These are phyloP conservation scores for Termitomyces heimii DNA, from an alignment of 768 basidiomycete genomes.

Conservation along the genomic window DNA sequence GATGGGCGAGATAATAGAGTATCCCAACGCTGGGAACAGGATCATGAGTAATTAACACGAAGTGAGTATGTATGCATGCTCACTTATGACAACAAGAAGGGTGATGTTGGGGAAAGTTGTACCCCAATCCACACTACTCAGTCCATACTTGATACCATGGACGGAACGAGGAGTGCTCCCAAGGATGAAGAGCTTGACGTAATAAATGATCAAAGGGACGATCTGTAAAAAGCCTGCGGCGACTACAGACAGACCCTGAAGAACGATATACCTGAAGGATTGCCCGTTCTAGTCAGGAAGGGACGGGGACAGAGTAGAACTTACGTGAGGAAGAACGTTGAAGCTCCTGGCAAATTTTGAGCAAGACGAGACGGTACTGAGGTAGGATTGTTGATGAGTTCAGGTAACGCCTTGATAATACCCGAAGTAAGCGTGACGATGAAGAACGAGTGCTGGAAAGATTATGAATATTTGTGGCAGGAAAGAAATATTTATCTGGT, in stretches of 20 bases:
- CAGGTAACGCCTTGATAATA: slow-evolving; percentile 64
- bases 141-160: slow-evolving; percentile 75
- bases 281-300: not conserved
- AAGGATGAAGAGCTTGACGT: slow-evolving; percentile 82
- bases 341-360: slow-evolving; percentile 69
- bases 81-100: slow-evolving; percentile 78
- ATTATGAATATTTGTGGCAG: not conserved
- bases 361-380: slow-evolving; percentile 72
- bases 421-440: slow-evolving; percentile 85
- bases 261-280: slow-evolving; percentile 54
- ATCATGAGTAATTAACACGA: not conserved
- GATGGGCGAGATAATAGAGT: slow-evolving; percentile 89
- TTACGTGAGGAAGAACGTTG: slow-evolving; percentile 88
- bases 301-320: slow-evolving; percentile 13
- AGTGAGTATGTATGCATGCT: slow-evolving; percentile 14
- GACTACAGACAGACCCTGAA: slow-evolving; percentile 76
- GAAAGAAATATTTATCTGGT: not conserved
- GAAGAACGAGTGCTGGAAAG: slow-evolving; percentile 82
- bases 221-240: slow-evolving; percentile 79
- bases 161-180: slow-evolving; percentile 87
- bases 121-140: slow-evolving; percentile 70
- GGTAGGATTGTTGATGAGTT: slow-evolving; percentile 60
- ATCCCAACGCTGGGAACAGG: slow-evolving; percentile 53
- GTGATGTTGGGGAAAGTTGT: slow-evolving; percentile 67
- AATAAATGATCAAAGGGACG: slow-evolving; percentile 75